A percentile compares a stretch with the other conserved stretches of the same genome.
Conservation (phyloP, 495 filamentous ascomycete genomes). For the Tuber microsphaerosporum region DNA sequence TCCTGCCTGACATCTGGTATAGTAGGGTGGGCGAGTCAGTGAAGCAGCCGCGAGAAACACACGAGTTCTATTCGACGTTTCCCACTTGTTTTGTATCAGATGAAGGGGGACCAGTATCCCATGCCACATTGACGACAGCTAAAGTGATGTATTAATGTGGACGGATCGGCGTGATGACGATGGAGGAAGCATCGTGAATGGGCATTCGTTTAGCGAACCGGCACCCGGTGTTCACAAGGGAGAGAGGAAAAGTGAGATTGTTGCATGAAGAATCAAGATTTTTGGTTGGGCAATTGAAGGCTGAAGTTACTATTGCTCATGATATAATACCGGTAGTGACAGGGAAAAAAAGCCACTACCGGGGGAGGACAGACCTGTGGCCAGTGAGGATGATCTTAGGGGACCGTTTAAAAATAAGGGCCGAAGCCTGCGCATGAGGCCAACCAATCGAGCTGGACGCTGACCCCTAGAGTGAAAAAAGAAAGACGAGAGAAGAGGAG, state of each 20-base stretch:
- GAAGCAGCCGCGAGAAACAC: background rate
- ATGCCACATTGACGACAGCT: constrained; percentile 3
- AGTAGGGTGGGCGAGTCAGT: background rate
- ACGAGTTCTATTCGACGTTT: background rate
- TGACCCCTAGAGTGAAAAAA: background rate
- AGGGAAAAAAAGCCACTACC: background rate
- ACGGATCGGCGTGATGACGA: constrained; percentile 1
- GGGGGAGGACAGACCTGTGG: background rate
- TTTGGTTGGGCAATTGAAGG: background rate
- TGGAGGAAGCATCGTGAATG: constrained; percentile 2
- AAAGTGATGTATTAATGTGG: background rate
- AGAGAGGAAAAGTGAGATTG: background rate
- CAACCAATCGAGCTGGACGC: background rate
- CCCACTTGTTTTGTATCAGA: constrained; percentile 5
- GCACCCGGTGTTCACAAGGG: background rate
- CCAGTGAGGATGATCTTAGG: background rate
- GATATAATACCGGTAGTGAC: background rate
- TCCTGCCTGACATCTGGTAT: background rate
- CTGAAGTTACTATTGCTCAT: background rate
- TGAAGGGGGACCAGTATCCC: background rate
- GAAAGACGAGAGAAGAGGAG: background rate
- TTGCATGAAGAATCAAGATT: background rate
- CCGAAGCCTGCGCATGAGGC: background rate
- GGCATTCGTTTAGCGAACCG: constrained; percentile 4
- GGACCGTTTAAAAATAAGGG: constrained; percentile 6